phyloP scores from a whole-genome alignment of 805 yeast genomes.

The Zygosaccharomyces gambellarensis region DNA sequence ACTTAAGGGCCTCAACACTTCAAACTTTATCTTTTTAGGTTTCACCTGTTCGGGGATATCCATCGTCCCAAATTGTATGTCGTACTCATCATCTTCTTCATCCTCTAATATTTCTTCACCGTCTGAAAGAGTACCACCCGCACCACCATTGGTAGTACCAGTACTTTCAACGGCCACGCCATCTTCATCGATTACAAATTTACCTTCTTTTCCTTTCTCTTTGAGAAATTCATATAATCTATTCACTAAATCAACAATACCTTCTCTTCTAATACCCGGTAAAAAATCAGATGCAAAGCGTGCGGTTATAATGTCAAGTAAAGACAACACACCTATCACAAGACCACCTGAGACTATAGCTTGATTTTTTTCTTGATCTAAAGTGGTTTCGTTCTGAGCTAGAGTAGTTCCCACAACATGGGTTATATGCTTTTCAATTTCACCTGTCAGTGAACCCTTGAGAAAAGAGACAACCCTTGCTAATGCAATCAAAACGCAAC shows the following conservation, averaged over 20 bases:
- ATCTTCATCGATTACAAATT: slow-evolving; percentile 14
- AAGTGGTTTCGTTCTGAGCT: slow-evolving; percentile 45
- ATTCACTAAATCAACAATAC: slow-evolving; percentile 34
- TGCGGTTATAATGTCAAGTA: slow-evolving; percentile 42
- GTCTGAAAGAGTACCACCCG: slow-evolving; percentile 15
- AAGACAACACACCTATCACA: slow-evolving; percentile 47
- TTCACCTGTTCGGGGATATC: slow-evolving; percentile 33
- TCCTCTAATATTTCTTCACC: slow-evolving; percentile 25
- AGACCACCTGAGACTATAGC: slow-evolving; percentile 21
- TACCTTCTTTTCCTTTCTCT: slow-evolving; percentile 21
- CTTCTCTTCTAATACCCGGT: slow-evolving; percentile 60
- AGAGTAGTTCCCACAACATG: slow-evolving; percentile 55
- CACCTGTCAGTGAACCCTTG: slow-evolving; percentile 29
- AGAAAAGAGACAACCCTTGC: slow-evolving; percentile 47
- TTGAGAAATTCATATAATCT: slow-evolving; percentile 8
- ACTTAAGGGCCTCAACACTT: slow-evolving; percentile 16
- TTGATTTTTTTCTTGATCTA: slow-evolving; percentile 16
- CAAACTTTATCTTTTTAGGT: slow-evolving; percentile 24
- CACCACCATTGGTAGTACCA: slow-evolving; percentile 17
- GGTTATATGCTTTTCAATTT: slow-evolving; percentile 38
- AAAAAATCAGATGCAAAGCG: slow-evolving; percentile 44
- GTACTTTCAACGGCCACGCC: slow-evolving; percentile 5
- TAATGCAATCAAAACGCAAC: slow-evolving; percentile 50
- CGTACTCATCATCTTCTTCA: slow-evolving; percentile 29
- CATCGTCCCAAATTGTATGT: slow-evolving; percentile 28